Evolutionary conservation across 78 protist species (phyloP).

Genomic region (Acrasis kona): DNA sequence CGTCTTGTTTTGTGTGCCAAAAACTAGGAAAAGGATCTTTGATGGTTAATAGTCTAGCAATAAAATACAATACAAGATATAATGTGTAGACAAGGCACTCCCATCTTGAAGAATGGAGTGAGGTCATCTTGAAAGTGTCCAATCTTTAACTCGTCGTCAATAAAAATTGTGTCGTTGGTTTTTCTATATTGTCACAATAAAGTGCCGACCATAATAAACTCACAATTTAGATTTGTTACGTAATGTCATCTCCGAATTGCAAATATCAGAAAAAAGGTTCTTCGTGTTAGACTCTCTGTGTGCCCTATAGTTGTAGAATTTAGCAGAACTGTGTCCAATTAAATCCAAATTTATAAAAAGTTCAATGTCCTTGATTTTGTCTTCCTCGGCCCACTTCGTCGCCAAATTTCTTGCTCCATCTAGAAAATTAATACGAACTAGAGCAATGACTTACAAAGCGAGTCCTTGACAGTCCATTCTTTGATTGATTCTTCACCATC

Average conservation of each 20-base stretch:
- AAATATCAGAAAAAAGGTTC: neutral
- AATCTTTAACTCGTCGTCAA: too few relatives aligned
- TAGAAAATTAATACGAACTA: too few relatives aligned
- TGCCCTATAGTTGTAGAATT: neutral
- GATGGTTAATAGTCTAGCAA: too few relatives aligned
- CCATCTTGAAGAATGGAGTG: conserved; percentile 7
- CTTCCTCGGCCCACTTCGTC: neutral
- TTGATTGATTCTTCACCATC: conserved; percentile 64
- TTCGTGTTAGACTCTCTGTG: neutral
- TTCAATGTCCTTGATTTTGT: neutral
- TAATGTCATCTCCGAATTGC: neutral
- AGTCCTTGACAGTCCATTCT: conserved; percentile 33
- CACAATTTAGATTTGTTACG: neutral
- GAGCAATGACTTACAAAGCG: too few relatives aligned
- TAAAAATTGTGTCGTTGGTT: neutral
- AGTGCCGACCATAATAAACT: too few relatives aligned
- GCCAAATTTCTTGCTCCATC: conserved; percentile 57
- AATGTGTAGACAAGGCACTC: conserved; percentile 40
- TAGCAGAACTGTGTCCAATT: neutral
- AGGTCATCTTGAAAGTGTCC: too few relatives aligned
- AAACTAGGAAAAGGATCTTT: conserved; percentile 32
- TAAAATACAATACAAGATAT: too few relatives aligned
- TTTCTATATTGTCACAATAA: neutral
- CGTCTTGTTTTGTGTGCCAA: conserved; percentile 38
- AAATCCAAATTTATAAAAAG: neutral